Base-by-base conservation (phyloP, 179 eudicot species). In the Beta corolliflora region DNA sequence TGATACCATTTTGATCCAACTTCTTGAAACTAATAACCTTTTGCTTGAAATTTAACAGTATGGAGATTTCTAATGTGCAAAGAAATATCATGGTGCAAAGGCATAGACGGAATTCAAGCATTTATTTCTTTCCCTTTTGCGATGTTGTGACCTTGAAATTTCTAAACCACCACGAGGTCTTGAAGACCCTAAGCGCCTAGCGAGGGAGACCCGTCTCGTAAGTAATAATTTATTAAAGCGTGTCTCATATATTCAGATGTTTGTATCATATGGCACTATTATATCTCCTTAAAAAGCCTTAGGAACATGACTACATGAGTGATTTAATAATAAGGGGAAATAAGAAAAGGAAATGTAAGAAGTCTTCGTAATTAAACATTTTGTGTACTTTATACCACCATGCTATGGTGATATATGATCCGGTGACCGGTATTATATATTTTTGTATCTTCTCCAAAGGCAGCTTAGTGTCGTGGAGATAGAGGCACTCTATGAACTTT, bases 401-500 rank as follows among this genome's bases (percentile, higher is more conserved):
- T n/a, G n/a, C n/a, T n/a, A n/a, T n/a, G n/a, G n/a, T n/a, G n/a
- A n/a, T n/a, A n/a, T n/a, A n/a, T n/a, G n/a, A n/a, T n/a, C n/a
- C n/a, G n/a, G n/a, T n/a, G n/a, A n/a, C n/a, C n/a, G n/a, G n/a
- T n/a, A n/a, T n/a, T n/a, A n/a, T n/a, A n/a, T n/a, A n/a, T n/a
- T n/a, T n/a, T n/a, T n/a, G n/a, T n/a, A n/a, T n/a, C n/a, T n/a
- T n/a, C n/a, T n/a, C n/a, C n/a, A n/a, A n/a, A n/a, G n/a, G n/a
- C n/a, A n/a, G n/a, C n/a, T n/a, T n/a, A n/a, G n/a, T n/a, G n/a
- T n/a, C n/a, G n/a, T n/a, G n/a, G n/a, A n/a, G n/a, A n/a, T n/a
- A n/a, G n/a, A n/a, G n/a, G n/a, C n/a, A n/a, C n/a, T n/a, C 54
- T 71, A 95, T 83, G 99, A 95, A 89, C 91, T 95, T 23, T 95